Percentiles rank a stretch among this genome's conserved stretches.
Evolutionary conservation across 345 rosid species (phyloP).

Genomic region (Carallia pectinifolia): DNA sequence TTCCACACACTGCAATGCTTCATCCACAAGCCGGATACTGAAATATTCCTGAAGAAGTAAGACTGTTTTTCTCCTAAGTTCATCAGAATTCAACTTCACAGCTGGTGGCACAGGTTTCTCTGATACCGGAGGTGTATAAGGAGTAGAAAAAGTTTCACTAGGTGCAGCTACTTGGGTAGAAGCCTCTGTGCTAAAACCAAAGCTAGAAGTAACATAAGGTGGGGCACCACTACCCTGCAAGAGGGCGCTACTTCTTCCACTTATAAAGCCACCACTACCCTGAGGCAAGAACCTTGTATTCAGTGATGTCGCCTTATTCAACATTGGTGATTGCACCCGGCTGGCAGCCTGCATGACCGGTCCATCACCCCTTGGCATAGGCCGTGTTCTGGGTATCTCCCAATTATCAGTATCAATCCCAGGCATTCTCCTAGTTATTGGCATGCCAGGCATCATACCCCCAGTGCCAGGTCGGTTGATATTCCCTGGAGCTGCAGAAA

Average conservation of each 20-base stretch:
- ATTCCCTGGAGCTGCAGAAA: conserved; percentile 46
- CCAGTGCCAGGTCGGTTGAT: conserved; percentile 80
- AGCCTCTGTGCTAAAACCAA: conserved; percentile 29
- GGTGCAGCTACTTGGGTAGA: conserved; percentile 26
- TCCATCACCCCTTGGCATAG: conserved; percentile 81
- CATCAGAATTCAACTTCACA: conserved; percentile 37
- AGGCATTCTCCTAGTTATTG: conserved; percentile 92
- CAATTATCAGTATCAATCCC: conserved; percentile 76
- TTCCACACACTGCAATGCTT: conserved; percentile 71
- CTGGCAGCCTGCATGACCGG: conserved; percentile 43
- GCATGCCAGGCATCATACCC: conserved; percentile 99
- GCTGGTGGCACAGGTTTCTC: conserved; percentile 36
- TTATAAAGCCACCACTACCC: conserved; percentile 61
- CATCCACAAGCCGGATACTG: conserved; percentile 48
- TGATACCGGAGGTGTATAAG: conserved; percentile 25
- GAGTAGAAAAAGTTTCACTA: conserved; percentile 26
- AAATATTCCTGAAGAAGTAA: conserved; percentile 77
- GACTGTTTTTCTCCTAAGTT: conserved; percentile 58
- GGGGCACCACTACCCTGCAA: conserved; percentile 56
- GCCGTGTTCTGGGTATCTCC: conserved; percentile 65
- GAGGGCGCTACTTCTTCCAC: conserved; percentile 75
- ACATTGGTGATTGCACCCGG: conserved; percentile 43
- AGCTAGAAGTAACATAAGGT: conserved; percentile 27
- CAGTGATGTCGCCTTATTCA: conserved; percentile 49
- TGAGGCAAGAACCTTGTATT: conserved; percentile 73